Evolutionary conservation across 2,329 filamentous ascomycete genomes (phyloP).

Genomic region (Scedosporium aurantiacum): DNA sequence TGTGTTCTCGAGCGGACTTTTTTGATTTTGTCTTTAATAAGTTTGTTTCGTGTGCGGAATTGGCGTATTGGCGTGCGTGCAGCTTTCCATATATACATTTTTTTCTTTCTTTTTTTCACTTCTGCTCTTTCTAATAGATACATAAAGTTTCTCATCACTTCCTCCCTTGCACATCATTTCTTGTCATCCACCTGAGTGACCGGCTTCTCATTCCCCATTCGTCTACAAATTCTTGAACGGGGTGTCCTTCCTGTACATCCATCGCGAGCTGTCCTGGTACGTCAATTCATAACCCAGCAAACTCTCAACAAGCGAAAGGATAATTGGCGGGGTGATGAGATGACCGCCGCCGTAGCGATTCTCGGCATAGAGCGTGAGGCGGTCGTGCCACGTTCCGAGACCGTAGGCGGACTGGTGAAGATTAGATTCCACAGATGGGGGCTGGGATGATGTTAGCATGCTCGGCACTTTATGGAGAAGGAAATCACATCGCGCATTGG

Average conservation of each 20-base stretch:
- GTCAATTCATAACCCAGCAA: slow-evolving; percentile 29
- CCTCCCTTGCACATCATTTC: too few relatives aligned
- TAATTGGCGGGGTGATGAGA: slow-evolving; percentile 28
- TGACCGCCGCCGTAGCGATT: slow-evolving; percentile 20
- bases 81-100: too few relatives aligned
- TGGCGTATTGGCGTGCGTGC: too few relatives aligned
- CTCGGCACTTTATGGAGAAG: background rate
- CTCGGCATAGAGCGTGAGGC: slow-evolving; percentile 26
- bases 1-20: background rate
- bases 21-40: background rate
- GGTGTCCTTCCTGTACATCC: background rate
- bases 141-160: too few relatives aligned
- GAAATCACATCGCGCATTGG: too few relatives aligned
- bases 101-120: too few relatives aligned
- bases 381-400: slow-evolving; percentile 31
- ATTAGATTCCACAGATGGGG: slow-evolving; percentile 27
- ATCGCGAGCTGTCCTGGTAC: background rate
- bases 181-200: too few relatives aligned
- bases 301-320: slow-evolving; percentile 34
- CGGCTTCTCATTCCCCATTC: too few relatives aligned
- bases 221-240: background rate
- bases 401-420: slow-evolving; percentile 34
- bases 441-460: slow-evolving; percentile 18
- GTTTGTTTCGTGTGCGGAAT: background rate
- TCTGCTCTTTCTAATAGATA: too few relatives aligned